Evolutionary conservation across 2,329 filamentous ascomycete species (phyloP), one percentile per base, ranked within the genome.

Genomic region (Fusarium proliferatum): DNA sequence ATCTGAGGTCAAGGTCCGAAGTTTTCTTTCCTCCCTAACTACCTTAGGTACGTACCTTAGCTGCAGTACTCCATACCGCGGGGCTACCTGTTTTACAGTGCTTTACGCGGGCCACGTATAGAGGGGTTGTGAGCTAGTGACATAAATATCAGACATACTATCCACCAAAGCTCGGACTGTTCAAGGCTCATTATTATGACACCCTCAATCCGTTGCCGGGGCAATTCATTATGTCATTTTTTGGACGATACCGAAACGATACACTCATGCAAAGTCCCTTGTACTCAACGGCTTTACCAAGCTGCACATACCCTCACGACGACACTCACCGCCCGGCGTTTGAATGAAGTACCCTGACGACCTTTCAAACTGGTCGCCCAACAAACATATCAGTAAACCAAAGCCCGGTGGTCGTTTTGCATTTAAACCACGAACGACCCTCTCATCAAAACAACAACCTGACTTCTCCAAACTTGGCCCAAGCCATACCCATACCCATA

Each of bases 141-240:
- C 51, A 61, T 41, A 61, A 58, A 61, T n/a, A n/a, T 30, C 11
- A 8, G 30, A 30, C 12, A 28, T 13, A 19, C 5, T 9, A 19
- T 17, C 4, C 17, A 36, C 38, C 12, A 42, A 26, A 34, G 26
- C 8, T 21, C 19, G n/a, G n/a, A n/a, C 8, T 34, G 15, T 10
- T 41, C 3, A n/a, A 19, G 33, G 17, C 9, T 23, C 15, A 23
- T 48, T n/a, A 64, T 53, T 65, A 43, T 61, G 45, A 11, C 49
- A 39, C 55, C 67, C 61, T 61, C 43, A 46, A 28, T 33, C 23
- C 69, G 76, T 78, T 78, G 76, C 76, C 63, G 64, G 74, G 76
- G 76, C 73, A 74, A 78, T 75, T 56, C 36, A 66, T 76, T 74
- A 75, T 78, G 74, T 75, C 76, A 74, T 78, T 67, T 56, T 42